Evolutionary conservation across 352 stramenopile species (phyloP).

Genomic region (Phytophthora idaei): DNA sequence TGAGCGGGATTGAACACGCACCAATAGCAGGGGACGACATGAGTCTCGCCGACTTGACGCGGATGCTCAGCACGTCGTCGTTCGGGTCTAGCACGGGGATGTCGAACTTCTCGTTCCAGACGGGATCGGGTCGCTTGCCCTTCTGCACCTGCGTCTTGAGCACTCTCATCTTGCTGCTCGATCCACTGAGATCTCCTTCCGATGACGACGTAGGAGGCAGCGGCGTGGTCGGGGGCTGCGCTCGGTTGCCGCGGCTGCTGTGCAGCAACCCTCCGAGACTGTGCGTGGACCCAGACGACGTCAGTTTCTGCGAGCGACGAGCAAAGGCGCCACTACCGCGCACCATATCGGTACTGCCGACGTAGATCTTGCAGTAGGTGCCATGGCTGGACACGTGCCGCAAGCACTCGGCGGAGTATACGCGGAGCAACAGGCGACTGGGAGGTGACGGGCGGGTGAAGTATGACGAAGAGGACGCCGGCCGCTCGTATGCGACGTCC

Average conservation of each 20-base stretch:
- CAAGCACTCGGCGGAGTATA: conserved; percentile 66
- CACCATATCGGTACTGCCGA: conserved; percentile 60
- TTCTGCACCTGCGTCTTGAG: conserved; percentile 78
- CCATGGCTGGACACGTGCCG: conserved; percentile 71
- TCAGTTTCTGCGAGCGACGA: conserved; percentile 39
- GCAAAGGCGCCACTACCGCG: conserved; percentile 45
- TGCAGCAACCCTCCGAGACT: conserved; percentile 30
- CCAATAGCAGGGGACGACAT: conserved; percentile 68
- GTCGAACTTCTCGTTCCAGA: conserved; percentile 87
- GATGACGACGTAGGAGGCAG: conserved; percentile 27
- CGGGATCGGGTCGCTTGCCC: conserved; percentile 44
- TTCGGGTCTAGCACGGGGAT: conserved; percentile 53
- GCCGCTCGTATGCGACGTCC: conserved; percentile 32
- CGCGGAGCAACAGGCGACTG: conserved; percentile 62
- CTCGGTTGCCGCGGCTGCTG: conserved; percentile 9
- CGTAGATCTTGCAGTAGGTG: conserved; percentile 76
- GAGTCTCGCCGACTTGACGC: conserved; percentile 72
- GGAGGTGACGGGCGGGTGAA: conserved; percentile 26
- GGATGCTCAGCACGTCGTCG: conserved; percentile 67
- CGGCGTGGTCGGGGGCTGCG: conserved; percentile 12
- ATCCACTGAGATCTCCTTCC: conserved; percentile 20
- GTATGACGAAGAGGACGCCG: conserved; percentile 45
- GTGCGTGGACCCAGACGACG: conserved; percentile 31
- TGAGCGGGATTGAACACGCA: conserved; percentile 51
- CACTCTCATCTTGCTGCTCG: conserved; percentile 36